Percentiles rank a stretch among this genome's conserved stretches.
Conservation (phyloP, 148 eudicot genomes). For the Rhododendron vialii region DNA sequence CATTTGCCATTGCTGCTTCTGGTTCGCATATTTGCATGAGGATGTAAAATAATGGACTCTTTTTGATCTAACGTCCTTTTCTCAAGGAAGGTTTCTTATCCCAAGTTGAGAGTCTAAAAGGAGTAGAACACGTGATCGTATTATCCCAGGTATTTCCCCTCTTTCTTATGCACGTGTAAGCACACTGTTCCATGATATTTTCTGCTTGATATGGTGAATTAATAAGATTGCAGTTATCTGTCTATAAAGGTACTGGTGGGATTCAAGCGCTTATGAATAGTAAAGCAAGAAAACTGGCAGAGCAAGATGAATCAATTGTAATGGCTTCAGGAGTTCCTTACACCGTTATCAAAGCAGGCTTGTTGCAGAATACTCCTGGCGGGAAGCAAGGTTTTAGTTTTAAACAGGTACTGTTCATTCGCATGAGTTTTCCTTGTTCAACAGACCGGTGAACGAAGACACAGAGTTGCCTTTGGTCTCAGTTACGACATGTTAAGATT, state of each 20-base stretch:
- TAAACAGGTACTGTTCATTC: conserved; percentile 45
- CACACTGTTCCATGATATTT: background rate
- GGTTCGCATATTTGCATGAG: background rate
- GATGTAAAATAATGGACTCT: background rate
- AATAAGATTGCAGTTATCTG: conserved; percentile 84
- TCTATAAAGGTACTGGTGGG: conserved; percentile 68
- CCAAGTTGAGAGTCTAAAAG: conserved; percentile 52
- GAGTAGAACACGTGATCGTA: conserved; percentile 68
- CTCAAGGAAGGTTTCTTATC: conserved; percentile 77
- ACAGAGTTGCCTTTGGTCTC: background rate
- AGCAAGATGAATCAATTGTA: conserved; percentile 65
- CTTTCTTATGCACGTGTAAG: background rate
- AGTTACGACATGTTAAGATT: background rate
- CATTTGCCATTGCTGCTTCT: background rate
- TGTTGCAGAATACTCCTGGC: conserved; percentile 59
- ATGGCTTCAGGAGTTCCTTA: conserved; percentile 64
- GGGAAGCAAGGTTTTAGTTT: conserved; percentile 83
- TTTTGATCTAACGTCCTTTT: background rate
- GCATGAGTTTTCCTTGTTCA: background rate
- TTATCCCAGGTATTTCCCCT: conserved; percentile 69
- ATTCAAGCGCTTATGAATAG: conserved; percentile 75
- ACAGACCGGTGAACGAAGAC: background rate
- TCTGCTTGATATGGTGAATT: conserved; percentile 30
- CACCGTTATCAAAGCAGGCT: conserved; percentile 77
- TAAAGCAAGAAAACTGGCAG: conserved; percentile 65